These are phyloP conservation scores for Mentha longifolia DNA, from an alignment of 257 asterid species.

Conservation along the genomic window DNA sequence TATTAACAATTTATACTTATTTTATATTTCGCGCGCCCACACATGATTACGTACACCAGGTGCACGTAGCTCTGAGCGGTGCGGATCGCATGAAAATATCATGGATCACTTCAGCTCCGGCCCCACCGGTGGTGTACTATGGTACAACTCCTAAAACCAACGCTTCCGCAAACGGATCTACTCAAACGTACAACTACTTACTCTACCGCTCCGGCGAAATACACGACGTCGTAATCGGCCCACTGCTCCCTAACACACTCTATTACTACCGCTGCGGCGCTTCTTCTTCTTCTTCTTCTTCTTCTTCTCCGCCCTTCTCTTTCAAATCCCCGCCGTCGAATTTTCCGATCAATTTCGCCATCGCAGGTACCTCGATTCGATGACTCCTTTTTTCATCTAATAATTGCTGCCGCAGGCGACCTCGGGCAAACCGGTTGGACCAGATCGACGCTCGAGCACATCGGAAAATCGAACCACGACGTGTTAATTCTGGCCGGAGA, in stretches of 20 bases:
- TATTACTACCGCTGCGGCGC: conserved; percentile 66
- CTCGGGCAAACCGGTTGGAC: conserved; percentile 87
- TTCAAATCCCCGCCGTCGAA: conserved; percentile 68
- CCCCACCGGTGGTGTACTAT: conserved; percentile 57
- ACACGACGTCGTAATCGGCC: conserved; percentile 74
- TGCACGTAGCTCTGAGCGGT: conserved; percentile 70
- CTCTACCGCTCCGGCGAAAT: conserved; percentile 59
- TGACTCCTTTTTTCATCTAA: background rate
- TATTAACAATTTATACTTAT: no score
- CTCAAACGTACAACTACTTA: conserved; percentile 44
- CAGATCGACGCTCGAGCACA: conserved; percentile 62
- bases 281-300: conserved; percentile 20
- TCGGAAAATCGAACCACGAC: conserved; percentile 57
- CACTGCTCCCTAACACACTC: conserved; percentile 56
- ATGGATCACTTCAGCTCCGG: conserved; percentile 60
- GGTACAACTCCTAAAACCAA: conserved; percentile 56
- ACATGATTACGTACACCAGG: conserved; percentile 39
- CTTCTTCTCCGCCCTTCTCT: conserved; percentile 44
- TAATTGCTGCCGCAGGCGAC: conserved; percentile 53
- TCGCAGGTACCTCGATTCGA: conserved; percentile 42
- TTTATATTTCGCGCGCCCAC: no score
- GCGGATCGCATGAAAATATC: conserved; percentile 58
- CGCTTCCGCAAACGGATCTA: conserved; percentile 54
- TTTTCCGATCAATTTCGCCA: conserved; percentile 58
- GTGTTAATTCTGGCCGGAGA: conserved; percentile 75